Base-by-base conservation (phyloP, 257 asterid species). In the Capsicum baccatum region DNA sequence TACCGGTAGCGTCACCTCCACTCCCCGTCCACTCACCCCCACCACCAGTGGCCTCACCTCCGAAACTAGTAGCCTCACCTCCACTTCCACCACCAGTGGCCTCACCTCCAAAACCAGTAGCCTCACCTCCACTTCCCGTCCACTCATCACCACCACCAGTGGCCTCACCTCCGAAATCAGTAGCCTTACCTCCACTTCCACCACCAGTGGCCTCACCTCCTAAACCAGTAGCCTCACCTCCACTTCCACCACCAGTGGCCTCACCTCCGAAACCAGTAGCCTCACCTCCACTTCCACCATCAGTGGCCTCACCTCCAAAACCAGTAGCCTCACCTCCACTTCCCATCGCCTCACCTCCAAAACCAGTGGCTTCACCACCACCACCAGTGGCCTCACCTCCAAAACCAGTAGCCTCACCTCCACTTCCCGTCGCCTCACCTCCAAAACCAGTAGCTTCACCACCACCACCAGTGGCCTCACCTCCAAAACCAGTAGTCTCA, bases 121-220 rank as follows among this genome's bases (percentile, higher is more conserved):
- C 39, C 0, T 76, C 85, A 39, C 85, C 91, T 21, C 83, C 83
- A 15, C 83, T 84, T 0, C 80, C 85, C 0, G 48, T 50, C 0
- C 57, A 12, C 10, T 68, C 88, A 15, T 87, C 90, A 0, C 85
- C 86, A 3, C 81, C 84, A 0, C 64, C 86, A 0, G 44, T 83
- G 0, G 42, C 39, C 0, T 76, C 87, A 39, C 86, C 91, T 3
- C 87, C 87, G 44, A 26, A 26, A 26, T 1, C 33, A 26, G 33
- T 26, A 26, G 33, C 78, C 79, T 2, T 50, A 48, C 39, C 4
- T 39, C 44, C 44, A 39, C 44, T 39, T 4, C 44, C 44, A 39
- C 44, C 44, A 39, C 62, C 76, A 0, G 73, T 63, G 37, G 15
- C 54, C 2, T 69, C 89, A 1, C 88, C 91, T 7, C 85, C 92